phyloP scores from a whole-genome alignment of 139 green algal genomes.

The Dunaliella primolecta region DNA sequence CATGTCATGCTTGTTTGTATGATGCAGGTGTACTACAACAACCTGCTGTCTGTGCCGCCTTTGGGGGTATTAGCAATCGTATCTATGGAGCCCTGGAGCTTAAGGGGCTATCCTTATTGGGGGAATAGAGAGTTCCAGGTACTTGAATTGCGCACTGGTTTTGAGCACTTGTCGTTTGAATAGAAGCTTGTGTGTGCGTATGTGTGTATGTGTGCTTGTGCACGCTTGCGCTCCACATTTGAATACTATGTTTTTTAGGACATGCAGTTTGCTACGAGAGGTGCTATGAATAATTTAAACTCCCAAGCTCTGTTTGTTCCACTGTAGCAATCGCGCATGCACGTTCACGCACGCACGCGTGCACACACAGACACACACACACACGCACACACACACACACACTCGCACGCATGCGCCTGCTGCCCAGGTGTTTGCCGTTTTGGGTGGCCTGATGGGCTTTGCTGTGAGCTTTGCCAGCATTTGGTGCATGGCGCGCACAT shows the following conservation, averaged over 20 bases:
- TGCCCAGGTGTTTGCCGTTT: conserved; percentile 27
- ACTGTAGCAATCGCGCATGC: background rate
- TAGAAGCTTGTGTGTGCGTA: background rate
- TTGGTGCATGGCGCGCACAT: conserved; percentile 47
- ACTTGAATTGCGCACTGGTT: background rate
- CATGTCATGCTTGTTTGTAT: too few relatives aligned
- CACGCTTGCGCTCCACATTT: too few relatives aligned
- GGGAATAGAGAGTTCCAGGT: conserved; percentile 28
- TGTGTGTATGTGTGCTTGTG: too few relatives aligned
- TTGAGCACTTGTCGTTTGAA: background rate
- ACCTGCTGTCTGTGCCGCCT: conserved; percentile 83
- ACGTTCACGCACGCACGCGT: background rate
- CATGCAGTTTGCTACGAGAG: too few relatives aligned
- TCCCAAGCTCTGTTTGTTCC: too few relatives aligned
- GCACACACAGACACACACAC: background rate
- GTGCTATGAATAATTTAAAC: too few relatives aligned
- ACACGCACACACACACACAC: background rate
- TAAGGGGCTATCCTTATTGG: conserved; percentile 16
- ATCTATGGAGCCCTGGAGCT: conserved; percentile 49
- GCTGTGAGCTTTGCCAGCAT: conserved; percentile 44
- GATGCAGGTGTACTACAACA: conserved; percentile 81
- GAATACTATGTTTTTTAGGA: too few relatives aligned
- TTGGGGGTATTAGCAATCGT: conserved; percentile 64
- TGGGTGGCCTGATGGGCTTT: conserved; percentile 42
- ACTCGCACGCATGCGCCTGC: background rate